Base-by-base conservation (phyloP, 1,139 yeast species). In the Zhuliangozyma blackwelliae region DNA sequence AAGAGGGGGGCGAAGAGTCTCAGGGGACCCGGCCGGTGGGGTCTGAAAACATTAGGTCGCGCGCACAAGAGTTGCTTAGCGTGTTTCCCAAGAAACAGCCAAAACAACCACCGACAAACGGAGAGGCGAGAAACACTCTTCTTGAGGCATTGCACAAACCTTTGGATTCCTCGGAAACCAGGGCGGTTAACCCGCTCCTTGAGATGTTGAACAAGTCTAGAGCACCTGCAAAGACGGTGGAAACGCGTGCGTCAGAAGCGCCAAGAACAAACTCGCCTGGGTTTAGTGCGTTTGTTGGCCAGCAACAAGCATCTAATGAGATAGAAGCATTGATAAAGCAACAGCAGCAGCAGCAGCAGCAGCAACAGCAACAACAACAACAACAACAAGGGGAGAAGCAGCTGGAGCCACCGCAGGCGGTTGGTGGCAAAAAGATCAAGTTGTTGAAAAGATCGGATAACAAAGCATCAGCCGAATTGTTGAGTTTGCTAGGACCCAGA, bases 11-110 rank as follows among this genome's bases (percentile, higher is more conserved):
- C 22, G 40, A 36, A 13, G 33, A 32, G 10, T 30, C 33, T 2
- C 13, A 25, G n/a, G 29, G 16, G 12, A 45, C 34, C 33, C 47
- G 40, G 34, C 37, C 44, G 8, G 50, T 46, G 2, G 59, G 56
- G 11, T 50, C 56, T 10, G 57, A 53, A 21, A 61, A 46, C 33
- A 63, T 63, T 34, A 52, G 62, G 33, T 55, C 63, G 0, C 66
- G 65, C 40, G 72, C 77, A 6, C 65, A 65, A 39, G 58, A 61
- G 21, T 55, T 73, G 28, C 49, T 71, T 45, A 62, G 61, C 33
- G 53, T 72, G 21, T 63, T 73, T 35, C 61, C 60, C 28, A 55
- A 43, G 39, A 50, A 48, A 28, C 32, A 27, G 38, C 26, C 35
- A 37, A 31, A 30, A 32, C 23, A 31, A 29, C 34, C 34, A 10